A percentile compares a stretch with the other conserved stretches of the same genome.
These are phyloP conservation scores for Brettanomyces custersianus DNA, from an alignment of 805 yeast species.

Conservation along the genomic window DNA sequence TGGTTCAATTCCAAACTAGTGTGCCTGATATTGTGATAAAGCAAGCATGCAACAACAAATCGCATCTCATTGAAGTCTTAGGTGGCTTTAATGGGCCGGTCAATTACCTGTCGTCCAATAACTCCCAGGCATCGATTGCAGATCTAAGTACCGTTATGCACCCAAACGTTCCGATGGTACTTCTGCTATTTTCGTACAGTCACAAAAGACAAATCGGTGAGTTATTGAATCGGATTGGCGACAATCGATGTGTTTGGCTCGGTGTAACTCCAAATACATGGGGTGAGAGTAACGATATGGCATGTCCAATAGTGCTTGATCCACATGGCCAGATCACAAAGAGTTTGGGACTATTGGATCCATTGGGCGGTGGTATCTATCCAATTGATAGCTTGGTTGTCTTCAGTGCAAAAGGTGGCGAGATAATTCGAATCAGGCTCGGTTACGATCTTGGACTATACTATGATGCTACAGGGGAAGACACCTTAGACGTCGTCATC, in stretches of 20 bases:
- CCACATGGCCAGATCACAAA: slow-evolving; percentile 18
- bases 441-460: slow-evolving; percentile 19
- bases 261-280: slow-evolving; percentile 3
- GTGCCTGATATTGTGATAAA: slow-evolving; percentile 7
- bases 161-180: too few relatives aligned
- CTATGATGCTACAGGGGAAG: slow-evolving; percentile 9
- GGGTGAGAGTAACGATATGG: background rate
- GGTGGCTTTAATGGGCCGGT: too few relatives aligned
- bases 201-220: too few relatives aligned
- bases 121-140: too few relatives aligned
- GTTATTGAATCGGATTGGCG: too few relatives aligned
- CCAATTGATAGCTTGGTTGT: slow-evolving; percentile 23
- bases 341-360: slow-evolving; percentile 19
- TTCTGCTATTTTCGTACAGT: too few relatives aligned
- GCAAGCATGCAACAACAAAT: slow-evolving; percentile 4
- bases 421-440: slow-evolving; percentile 15
- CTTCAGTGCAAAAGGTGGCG: slow-evolving; percentile 16
- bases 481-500: slow-evolving; percentile 12
- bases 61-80: background rate
- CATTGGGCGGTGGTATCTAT: slow-evolving; percentile 28
- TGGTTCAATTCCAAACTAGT: too few relatives aligned
- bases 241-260: too few relatives aligned
- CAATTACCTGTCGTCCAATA: too few relatives aligned
- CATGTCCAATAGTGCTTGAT: slow-evolving; percentile 23
- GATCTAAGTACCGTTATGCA: too few relatives aligned